Evolutionary conservation across 331 rosid species (phyloP).

Genomic region (Pyrus hybrid): DNA sequence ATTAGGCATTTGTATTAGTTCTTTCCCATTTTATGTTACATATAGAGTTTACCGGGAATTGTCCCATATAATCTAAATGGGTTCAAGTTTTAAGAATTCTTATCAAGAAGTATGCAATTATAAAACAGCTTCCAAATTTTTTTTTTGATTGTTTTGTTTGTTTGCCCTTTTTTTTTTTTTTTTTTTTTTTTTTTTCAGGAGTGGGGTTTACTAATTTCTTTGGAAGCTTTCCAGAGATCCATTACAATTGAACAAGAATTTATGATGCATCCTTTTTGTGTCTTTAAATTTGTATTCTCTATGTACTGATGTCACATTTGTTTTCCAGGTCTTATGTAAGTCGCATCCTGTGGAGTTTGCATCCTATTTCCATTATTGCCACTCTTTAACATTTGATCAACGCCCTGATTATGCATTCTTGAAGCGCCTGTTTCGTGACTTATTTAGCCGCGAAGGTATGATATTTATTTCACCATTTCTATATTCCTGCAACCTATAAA

Average conservation of each 20-base stretch:
- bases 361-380: conserved; percentile 67
- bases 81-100: background rate
- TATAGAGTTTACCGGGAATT: background rate
- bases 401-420: conserved; percentile 63
- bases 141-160: too few species aligned
- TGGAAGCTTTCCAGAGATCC: background rate
- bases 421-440: conserved; percentile 57
- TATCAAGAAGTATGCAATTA: background rate
- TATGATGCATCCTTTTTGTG: background rate
- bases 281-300: background rate
- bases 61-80: background rate
- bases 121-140: background rate
- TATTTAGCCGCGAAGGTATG: conserved; percentile 52
- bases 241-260: background rate
- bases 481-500: background rate
- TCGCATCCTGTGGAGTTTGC: conserved; percentile 61
- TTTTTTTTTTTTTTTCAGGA: too few species aligned
- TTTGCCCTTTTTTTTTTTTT: too few species aligned
- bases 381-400: conserved; percentile 63
- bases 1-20: background rate
- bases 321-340: conserved; percentile 50
- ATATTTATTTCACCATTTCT: background rate
- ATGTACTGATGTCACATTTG: background rate
- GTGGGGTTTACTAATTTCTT: background rate
- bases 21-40: background rate